A percentile compares a stretch with the other conserved stretches of the same genome.
These are phyloP conservation scores for Kwoniella dejecticola DNA, from an alignment of 768 basidiomycete species.

Conservation along the genomic window DNA sequence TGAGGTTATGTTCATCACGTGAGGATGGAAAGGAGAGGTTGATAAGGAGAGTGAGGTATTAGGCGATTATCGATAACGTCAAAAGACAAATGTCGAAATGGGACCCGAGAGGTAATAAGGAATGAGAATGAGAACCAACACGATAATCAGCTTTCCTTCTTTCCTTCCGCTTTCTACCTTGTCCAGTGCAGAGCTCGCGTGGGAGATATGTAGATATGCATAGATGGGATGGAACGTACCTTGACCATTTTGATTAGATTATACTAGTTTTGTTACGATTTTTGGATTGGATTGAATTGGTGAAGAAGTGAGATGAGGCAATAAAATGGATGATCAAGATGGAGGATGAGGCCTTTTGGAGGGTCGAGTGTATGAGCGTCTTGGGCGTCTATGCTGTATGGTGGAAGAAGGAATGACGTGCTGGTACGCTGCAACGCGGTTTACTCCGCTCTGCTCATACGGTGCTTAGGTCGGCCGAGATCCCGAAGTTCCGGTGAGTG, in stretches of 20 bases:
- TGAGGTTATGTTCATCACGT: too few relatives aligned
- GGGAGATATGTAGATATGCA: background rate
- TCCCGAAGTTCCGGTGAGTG: constrained; percentile 3
- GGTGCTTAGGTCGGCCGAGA: background rate
- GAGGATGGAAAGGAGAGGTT: background rate
- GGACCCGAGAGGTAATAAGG: constrained; percentile 16
- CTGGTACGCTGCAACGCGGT: background rate
- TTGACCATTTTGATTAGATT: constrained; percentile 44
- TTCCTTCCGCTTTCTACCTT: background rate
- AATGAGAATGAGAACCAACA: constrained; percentile 4
- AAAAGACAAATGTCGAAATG: too few relatives aligned
- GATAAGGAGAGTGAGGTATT: background rate
- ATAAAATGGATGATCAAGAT: background rate
- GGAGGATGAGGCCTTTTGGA: constrained; percentile 6
- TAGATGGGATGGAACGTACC: constrained; percentile 26
- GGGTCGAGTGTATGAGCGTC: background rate
- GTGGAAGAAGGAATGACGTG: constrained; percentile 3
- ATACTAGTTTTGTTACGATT: constrained; percentile 5
- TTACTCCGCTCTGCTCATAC: background rate
- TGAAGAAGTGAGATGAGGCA: constrained; percentile 1
- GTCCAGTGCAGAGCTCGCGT: background rate
- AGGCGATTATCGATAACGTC: background rate
- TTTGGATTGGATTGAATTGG: background rate
- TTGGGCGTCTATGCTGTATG: background rate
- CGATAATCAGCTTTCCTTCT: constrained; percentile 5